Percentiles rank a stretch among this genome's conserved stretches.
Evolutionary conservation across 352 stramenopile genomes (phyloP).

Genomic region (Thalassiosira livingstoniorum): DNA sequence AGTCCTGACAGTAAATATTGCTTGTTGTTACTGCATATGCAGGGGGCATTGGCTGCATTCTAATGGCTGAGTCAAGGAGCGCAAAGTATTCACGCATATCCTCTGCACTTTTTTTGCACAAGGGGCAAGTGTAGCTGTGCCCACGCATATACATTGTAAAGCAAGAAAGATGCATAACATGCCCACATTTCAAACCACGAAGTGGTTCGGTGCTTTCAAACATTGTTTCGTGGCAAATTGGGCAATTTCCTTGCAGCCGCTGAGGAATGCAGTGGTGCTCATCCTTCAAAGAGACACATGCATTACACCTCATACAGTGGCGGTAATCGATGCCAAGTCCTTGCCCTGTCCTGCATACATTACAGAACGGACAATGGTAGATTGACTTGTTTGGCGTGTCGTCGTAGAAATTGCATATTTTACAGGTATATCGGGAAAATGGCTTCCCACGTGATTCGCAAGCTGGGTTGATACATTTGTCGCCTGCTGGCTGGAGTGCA

Average conservation of each 20-base stretch:
- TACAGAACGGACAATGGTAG: constrained; percentile 98
- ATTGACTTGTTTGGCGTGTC: constrained; percentile 92
- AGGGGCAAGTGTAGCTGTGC: constrained; percentile 92
- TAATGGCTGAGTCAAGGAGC: constrained; percentile 77
- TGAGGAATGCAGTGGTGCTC: constrained; percentile 94
- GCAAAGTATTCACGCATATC: constrained; percentile 91
- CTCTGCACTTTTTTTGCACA: constrained; percentile 94
- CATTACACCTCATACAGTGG: constrained; percentile 98
- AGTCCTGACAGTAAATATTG: constrained; percentile 88
- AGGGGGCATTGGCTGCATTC: constrained; percentile 85
- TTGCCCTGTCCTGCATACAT: constrained; percentile 95
- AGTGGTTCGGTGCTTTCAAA: constrained; percentile 95
- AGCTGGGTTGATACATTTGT: constrained; percentile 77
- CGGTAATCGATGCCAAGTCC: constrained; percentile 96
- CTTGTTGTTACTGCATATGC: constrained; percentile 71
- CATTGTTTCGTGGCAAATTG: constrained; percentile 95
- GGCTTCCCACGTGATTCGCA: constrained; percentile 82
- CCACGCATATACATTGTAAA: constrained; percentile 94
- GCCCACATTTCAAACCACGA: constrained; percentile 93
- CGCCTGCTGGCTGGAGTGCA: constrained; percentile 74
- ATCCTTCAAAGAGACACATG: constrained; percentile 92
- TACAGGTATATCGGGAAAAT: constrained; percentile 94
- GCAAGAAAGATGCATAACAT: constrained; percentile 96
- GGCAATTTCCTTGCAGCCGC: constrained; percentile 93
- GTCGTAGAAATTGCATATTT: constrained; percentile 96